These are phyloP conservation scores for Galerina marginata DNA, from an alignment of 768 basidiomycete species.

Conservation along the genomic window DNA sequence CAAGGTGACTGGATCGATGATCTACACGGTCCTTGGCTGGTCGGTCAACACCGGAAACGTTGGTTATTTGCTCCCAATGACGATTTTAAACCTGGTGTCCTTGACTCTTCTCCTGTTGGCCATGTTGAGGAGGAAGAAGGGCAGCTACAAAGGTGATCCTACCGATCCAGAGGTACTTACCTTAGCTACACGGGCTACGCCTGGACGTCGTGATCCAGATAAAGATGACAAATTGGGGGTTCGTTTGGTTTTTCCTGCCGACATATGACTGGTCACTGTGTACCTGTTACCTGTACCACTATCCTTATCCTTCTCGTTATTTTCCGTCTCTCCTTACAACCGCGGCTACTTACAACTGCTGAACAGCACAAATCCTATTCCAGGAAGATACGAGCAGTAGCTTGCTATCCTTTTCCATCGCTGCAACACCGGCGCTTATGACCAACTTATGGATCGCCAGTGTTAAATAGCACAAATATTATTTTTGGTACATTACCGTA, in stretches of 20 bases:
- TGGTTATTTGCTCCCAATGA: background rate
- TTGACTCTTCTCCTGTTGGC: background rate
- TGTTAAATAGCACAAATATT: too few relatives aligned
- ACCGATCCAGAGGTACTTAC: background rate
- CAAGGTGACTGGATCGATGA: background rate
- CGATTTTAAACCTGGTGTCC: background rate
- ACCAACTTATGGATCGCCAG: too few relatives aligned
- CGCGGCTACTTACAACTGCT: background rate
- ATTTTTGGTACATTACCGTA: too few relatives aligned
- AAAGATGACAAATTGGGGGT: too few relatives aligned
- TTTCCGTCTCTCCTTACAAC: background rate
- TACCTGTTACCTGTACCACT: background rate
- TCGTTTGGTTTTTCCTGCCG: too few relatives aligned
- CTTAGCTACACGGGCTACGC: background rate
- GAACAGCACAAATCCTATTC: too few relatives aligned
- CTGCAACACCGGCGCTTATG: too few relatives aligned
- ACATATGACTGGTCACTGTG: too few relatives aligned
- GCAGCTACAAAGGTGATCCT: background rate
- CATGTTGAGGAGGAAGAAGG: background rate
- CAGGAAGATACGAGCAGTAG: too few relatives aligned
- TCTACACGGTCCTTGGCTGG: background rate
- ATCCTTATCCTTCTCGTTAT: background rate
- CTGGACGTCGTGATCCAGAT: background rate
- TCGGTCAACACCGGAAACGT: background rate
- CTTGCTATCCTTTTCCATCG: too few relatives aligned